phyloP scores from a whole-genome alignment of 345 rosid genomes.

The Eucalyptus fibrosa region DNA sequence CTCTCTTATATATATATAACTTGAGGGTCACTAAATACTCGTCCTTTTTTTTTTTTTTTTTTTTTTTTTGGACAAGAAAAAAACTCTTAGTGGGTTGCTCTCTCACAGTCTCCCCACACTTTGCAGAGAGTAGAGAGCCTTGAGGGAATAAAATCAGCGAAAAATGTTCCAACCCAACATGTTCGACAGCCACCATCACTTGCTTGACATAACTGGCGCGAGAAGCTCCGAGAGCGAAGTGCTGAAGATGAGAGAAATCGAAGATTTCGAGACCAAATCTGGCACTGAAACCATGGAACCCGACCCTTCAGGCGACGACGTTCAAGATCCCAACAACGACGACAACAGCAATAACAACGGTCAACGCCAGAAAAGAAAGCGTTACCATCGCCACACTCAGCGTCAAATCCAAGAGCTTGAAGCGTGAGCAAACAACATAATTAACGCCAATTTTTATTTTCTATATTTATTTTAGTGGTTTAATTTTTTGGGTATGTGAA shows the following conservation, averaged over 20 bases:
- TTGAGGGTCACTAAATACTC: neutral
- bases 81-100: neutral
- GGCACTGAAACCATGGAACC: slow-evolving; percentile 52
- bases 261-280: slow-evolving; percentile 70
- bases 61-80: neutral
- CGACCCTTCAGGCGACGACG: slow-evolving; percentile 60
- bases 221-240: slow-evolving; percentile 43
- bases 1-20: neutral
- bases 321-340: slow-evolving; percentile 39
- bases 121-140: neutral
- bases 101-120: neutral
- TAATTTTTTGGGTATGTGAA: neutral
- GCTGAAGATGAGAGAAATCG: slow-evolving; percentile 40
- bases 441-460: neutral
- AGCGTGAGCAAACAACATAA: slow-evolving; percentile 32
- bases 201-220: slow-evolving; percentile 57
- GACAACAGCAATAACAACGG: neutral
- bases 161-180: slow-evolving; percentile 64
- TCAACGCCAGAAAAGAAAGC: slow-evolving; percentile 66
- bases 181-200: slow-evolving; percentile 51
- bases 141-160: neutral
- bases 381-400: slow-evolving; percentile 92
- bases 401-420: slow-evolving; percentile 95
- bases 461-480: neutral
- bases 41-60: neutral